These are phyloP conservation scores for Adenanthera pavonina DNA, from an alignment of 306 rosid species.

Conservation along the genomic window DNA sequence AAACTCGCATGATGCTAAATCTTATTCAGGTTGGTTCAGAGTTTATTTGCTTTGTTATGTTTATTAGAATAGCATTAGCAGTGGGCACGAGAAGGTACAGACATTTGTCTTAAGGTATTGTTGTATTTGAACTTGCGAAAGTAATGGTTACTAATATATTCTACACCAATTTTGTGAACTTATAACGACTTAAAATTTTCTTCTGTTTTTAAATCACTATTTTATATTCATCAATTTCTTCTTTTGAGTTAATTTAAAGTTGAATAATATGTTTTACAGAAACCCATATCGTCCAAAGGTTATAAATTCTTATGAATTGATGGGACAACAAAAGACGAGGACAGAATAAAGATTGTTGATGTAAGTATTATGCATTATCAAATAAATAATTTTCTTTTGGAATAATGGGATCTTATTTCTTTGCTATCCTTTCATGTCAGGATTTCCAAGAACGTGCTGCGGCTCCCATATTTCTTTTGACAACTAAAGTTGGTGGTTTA, in stretches of 20 bases:
- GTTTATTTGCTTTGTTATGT: not conserved
- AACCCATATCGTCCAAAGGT: not conserved
- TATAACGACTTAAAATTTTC: too few relatives aligned
- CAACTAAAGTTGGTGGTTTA: not conserved
- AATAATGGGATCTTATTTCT: too few relatives aligned
- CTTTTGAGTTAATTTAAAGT: not conserved
- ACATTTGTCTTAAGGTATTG: too few relatives aligned
- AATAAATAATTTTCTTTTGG: too few relatives aligned
- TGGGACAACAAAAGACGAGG: not conserved
- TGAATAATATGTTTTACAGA: not conserved
- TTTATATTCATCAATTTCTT: not conserved
- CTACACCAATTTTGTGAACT: too few relatives aligned
- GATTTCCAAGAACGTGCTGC: not conserved
- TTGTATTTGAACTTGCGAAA: too few relatives aligned
- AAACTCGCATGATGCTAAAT: not conserved
- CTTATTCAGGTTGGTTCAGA: not conserved
- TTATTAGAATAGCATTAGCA: too few relatives aligned
- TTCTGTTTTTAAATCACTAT: not conserved
- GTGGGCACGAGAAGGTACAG: too few relatives aligned
- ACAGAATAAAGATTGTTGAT: not conserved
- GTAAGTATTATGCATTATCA: not conserved
- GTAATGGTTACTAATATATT: too few relatives aligned
- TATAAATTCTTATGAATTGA: not conserved
- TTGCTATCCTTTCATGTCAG: not conserved
- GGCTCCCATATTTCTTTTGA: not conserved